A percentile compares a stretch with the other conserved stretches of the same genome.
phyloP scores from a whole-genome alignment of 208 protist species.

The Lotmaria passim region DNA sequence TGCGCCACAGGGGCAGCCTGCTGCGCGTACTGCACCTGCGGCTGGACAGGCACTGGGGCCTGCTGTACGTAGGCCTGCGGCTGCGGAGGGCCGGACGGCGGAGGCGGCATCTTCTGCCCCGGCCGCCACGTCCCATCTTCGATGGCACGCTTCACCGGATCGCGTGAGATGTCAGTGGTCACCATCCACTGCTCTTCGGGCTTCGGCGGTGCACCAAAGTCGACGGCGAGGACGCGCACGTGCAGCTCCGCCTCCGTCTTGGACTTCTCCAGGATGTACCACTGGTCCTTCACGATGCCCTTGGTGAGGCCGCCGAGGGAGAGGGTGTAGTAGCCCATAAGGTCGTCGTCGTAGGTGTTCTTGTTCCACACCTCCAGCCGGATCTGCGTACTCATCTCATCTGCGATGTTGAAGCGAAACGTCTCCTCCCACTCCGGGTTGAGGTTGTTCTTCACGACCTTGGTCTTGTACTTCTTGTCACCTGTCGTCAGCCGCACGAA shows the following conservation, averaged over 20 bases:
- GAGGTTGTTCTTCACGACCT: slow-evolving; percentile 52
- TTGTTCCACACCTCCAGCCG: slow-evolving; percentile 75
- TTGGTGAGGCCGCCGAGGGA: slow-evolving; percentile 51
- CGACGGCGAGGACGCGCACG: slow-evolving; percentile 66
- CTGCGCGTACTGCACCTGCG: slow-evolving; percentile 15
- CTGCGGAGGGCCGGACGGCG: slow-evolving; percentile 27
- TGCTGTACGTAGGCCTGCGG: slow-evolving; percentile 7
- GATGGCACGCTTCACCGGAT: slow-evolving; percentile 52
- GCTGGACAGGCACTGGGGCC: neutral
- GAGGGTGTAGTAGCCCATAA: slow-evolving; percentile 70
- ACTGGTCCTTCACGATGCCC: slow-evolving; percentile 71
- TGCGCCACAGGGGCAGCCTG: slow-evolving; percentile 13
- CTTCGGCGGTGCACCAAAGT: slow-evolving; percentile 60
- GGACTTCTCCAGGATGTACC: slow-evolving; percentile 63
- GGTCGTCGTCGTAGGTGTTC: slow-evolving; percentile 55
- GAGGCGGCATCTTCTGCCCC: slow-evolving; percentile 38
- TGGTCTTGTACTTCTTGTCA: slow-evolving; percentile 72
- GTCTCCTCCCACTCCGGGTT: slow-evolving; percentile 74
- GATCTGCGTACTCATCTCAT: slow-evolving; percentile 57
- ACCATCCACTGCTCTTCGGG: slow-evolving; percentile 62
- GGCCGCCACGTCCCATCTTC: slow-evolving; percentile 49
- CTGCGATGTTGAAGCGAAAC: slow-evolving; percentile 71
- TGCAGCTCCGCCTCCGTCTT: slow-evolving; percentile 68
- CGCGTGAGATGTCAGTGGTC: slow-evolving; percentile 56
- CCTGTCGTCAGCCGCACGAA: slow-evolving; percentile 57